Evolutionary conservation across 257 asterid species (phyloP).

Genomic region (Solanum megistacrolobum): DNA sequence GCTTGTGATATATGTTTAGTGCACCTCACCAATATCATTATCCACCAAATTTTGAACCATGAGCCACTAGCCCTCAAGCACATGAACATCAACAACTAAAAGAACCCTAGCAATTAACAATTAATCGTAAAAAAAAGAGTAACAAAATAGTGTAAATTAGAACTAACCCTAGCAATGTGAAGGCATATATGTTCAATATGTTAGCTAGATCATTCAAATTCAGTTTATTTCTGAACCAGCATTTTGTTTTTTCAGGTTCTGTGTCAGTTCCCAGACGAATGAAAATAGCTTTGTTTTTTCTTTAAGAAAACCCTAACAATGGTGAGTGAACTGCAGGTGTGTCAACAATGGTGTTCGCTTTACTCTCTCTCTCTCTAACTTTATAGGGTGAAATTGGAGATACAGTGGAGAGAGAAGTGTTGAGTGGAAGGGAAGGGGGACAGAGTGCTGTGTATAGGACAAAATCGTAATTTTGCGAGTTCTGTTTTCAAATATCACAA

Average conservation of each 20-base stretch:
- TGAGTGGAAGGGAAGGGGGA: not conserved
- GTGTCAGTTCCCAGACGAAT: not conserved
- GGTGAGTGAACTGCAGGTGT: not conserved
- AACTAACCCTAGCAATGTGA: slow-evolving; percentile 29
- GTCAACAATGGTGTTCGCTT: slow-evolving; percentile 10
- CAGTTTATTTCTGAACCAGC: slow-evolving; percentile 4
- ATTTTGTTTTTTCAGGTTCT: not conserved
- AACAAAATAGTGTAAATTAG: slow-evolving; percentile 17
- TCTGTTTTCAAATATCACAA: not conserved
- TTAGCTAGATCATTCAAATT: slow-evolving; percentile 32
- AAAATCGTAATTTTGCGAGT: not conserved
- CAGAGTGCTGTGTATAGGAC: not conserved
- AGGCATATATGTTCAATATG: slow-evolving; percentile 31
- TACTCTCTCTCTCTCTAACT: not conserved
- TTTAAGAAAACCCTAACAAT: slow-evolving; percentile 16
- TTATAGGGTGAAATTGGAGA: not conserved
- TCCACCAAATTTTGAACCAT: not conserved
- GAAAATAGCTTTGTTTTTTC: not conserved
- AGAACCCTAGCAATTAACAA: slow-evolving; percentile 4
- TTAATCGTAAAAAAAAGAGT: not conserved
- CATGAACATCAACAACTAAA: not conserved
- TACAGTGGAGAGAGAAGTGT: not conserved
- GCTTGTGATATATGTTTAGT: not conserved
- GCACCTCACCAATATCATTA: not conserved
- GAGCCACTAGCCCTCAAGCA: not conserved